Evolutionary conservation across 2,329 filamentous ascomycete species (phyloP), one percentile per base, ranked within the genome.

Genomic region (Fusarium stilboides): DNA sequence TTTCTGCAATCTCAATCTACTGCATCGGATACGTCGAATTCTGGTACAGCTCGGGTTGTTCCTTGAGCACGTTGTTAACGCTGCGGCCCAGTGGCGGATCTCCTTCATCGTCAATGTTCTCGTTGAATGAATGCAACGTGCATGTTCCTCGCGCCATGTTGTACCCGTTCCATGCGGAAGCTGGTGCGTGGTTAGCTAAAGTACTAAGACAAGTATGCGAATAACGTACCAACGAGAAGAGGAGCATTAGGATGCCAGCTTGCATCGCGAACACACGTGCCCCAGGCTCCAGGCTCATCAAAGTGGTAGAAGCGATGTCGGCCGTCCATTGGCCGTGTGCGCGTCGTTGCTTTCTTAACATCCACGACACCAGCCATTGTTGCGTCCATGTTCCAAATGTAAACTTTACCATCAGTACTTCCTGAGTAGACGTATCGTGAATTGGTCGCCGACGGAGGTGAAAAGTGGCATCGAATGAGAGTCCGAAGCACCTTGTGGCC

Each of bases 401-500:
- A 95, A 1, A 98, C 92, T 62, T 92, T 92, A 49, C 96, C 96
- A 71, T 98, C 94, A 68, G 93, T 89, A 73, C 93, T 97, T 22
- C 96, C 96, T 20, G 91, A 92, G 80, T 98, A 98, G 22, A 99
- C 94, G 76, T 98, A 98, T 73, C 94, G 87, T 10, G 92, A 94
- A 77, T 98, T 92, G 3, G 94, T 95, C 76, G 93, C 94, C 13
- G 87, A 89, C 0, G 93, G 89, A 0, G 96, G 96, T 33, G 93
- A 96, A 80, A 99, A 99, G 80, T 98, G 95, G 75, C 96, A 98
- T 64, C 96, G 87, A 71, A 98, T 98, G 40, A 98, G 85, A 1
- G 96, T 98, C 74, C 93, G 91, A 64, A 97, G 86, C 14, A 99
- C 94, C 66, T 88, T 88, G 80, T 99, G 96, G 12, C 95, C 95